Conservation (phyloP, 495 filamentous ascomycete species). For the Aspergillus olivimuriae region DNA sequence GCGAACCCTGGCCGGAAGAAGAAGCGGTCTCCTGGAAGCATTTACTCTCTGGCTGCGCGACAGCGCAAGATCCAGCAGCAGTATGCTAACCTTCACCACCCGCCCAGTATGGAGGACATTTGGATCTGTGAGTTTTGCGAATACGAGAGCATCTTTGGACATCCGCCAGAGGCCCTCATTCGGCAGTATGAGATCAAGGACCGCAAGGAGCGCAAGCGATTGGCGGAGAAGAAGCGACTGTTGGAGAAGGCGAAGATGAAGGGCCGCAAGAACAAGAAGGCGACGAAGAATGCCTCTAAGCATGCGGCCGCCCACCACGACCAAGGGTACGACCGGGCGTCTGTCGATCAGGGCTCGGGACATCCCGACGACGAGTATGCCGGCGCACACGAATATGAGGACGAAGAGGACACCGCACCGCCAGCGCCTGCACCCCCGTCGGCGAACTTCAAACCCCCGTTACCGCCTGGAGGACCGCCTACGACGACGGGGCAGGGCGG, state of each 20-base stretch:
- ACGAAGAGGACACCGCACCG: constrained; percentile 34
- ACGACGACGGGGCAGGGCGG: constrained; percentile 16
- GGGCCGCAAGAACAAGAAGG: constrained; percentile 74
- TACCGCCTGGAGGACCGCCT: constrained; percentile 24
- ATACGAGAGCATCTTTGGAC: constrained; percentile 80
- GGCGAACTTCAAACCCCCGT: constrained; percentile 27
- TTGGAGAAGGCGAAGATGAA: constrained; percentile 96
- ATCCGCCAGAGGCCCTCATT: constrained; percentile 75
- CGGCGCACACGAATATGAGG: constrained; percentile 47
- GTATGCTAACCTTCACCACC: constrained; percentile 69
- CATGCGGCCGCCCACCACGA: constrained; percentile 38
- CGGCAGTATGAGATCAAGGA: constrained; percentile 94
- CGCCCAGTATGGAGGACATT: constrained; percentile 64
- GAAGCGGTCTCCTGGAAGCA: constrained; percentile 50
- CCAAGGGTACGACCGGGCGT: constrained; percentile 40
- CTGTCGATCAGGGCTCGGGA: constrained; percentile 34
- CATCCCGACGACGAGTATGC: constrained; percentile 41
- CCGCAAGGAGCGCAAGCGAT: constrained; percentile 69
- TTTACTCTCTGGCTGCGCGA: constrained; percentile 56
- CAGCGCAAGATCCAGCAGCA: constrained; percentile 65
- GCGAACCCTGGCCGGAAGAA: constrained; percentile 44
- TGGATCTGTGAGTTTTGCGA: constrained; percentile 96
- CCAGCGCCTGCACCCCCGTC: constrained; percentile 32
- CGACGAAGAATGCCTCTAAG: constrained; percentile 59
- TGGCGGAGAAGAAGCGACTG: constrained; percentile 76